A percentile compares a stretch with the other conserved stretches of the same genome.
phyloP scores from a whole-genome alignment of 129 eudicot species.

The Calendula officinalis region DNA sequence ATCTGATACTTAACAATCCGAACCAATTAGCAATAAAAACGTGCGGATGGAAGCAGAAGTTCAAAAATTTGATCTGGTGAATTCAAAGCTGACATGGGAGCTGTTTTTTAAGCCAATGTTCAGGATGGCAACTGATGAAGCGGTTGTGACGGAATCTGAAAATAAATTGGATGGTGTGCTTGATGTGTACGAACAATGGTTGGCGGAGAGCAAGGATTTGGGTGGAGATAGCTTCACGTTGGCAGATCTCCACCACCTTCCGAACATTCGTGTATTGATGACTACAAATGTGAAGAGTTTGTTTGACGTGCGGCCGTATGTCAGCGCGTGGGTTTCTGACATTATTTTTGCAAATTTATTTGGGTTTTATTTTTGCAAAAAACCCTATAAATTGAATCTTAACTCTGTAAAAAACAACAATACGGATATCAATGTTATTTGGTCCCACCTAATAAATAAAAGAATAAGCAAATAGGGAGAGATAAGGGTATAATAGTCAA shows the following conservation, averaged over 20 bases:
- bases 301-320: slow-evolving; percentile 49
- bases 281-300: slow-evolving; percentile 27
- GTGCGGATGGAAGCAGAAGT: slow-evolving; percentile 30
- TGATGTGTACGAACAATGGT: slow-evolving; percentile 46
- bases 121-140: neutral
- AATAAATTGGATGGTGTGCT: slow-evolving; percentile 36
- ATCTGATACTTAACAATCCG: slow-evolving; percentile 28
- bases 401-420: too few species aligned
- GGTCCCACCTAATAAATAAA: too few species aligned
- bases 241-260: slow-evolving; percentile 49
- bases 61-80: slow-evolving; percentile 22
- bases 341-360: too few species aligned
- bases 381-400: too few species aligned
- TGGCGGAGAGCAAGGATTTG: slow-evolving; percentile 40
- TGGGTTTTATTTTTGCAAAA: too few species aligned
- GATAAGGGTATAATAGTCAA: too few species aligned
- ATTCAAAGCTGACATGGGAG: slow-evolving; percentile 17
- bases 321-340: slow-evolving; percentile 48
- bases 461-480: too few species aligned
- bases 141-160: slow-evolving; percentile 15
- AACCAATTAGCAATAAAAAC: slow-evolving; percentile 24
- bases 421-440: too few species aligned
- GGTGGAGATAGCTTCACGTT: slow-evolving; percentile 46
- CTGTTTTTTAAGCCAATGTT: neutral
- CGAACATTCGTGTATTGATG: slow-evolving; percentile 32